A percentile compares a stretch with the other conserved stretches of the same genome.
Evolutionary conservation across 441 rosid genomes (phyloP).

Genomic region (Eugenia klotzschiana): DNA sequence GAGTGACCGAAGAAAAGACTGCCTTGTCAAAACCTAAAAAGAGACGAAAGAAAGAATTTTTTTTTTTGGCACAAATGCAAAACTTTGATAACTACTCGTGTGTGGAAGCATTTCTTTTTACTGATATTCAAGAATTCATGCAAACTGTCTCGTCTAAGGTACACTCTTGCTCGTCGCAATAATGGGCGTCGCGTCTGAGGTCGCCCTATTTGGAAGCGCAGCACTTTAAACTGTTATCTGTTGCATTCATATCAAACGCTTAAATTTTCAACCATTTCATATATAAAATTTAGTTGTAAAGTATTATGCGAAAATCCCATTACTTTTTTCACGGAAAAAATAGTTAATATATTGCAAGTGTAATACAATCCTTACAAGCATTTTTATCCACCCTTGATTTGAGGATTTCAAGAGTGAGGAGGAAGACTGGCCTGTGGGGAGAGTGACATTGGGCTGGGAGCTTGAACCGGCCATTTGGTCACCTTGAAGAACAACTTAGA

Average conservation of each 20-base stretch:
- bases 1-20: background rate
- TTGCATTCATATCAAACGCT: background rate
- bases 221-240: background rate
- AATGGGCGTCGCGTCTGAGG: background rate
- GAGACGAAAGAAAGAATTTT: background rate
- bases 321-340: too few relatives aligned
- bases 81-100: background rate
- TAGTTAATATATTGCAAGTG: too few relatives aligned
- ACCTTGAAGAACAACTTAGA: too few relatives aligned
- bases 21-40: background rate
- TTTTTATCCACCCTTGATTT: too few relatives aligned
- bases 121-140: background rate
- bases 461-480: background rate
- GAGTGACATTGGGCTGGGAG: too few relatives aligned
- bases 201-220: background rate
- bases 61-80: background rate
- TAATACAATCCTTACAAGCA: too few relatives aligned
- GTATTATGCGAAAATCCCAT: too few relatives aligned
- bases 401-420: too few relatives aligned
- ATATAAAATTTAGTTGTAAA: too few relatives aligned
- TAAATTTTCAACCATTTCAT: background rate
- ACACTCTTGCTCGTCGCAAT: background rate
- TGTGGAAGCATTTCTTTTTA: background rate
- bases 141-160: background rate
- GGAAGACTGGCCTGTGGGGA: too few relatives aligned